phyloP scores from a whole-genome alignment of 192 early-diverging fungal species.

The Coemansia sp. region DNA sequence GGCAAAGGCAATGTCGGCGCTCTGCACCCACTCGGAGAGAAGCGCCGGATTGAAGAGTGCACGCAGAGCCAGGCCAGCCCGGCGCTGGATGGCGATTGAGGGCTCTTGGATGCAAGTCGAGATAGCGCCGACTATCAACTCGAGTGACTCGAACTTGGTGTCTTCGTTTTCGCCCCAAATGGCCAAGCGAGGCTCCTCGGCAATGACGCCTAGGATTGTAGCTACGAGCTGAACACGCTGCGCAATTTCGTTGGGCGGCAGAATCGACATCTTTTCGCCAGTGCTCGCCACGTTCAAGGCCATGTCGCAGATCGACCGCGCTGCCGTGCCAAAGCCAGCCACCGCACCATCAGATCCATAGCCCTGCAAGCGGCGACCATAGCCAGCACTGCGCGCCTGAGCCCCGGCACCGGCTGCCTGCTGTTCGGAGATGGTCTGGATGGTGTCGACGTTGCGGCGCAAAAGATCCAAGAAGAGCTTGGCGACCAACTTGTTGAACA shows the following conservation, averaged over 20 bases:
- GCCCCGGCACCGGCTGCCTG: slow-evolving; percentile 30
- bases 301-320: slow-evolving; percentile 50
- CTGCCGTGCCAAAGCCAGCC: background rate
- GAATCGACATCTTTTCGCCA: slow-evolving; percentile 44
- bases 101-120: slow-evolving; percentile 73
- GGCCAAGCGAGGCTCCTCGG: slow-evolving; percentile 71
- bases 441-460: slow-evolving; percentile 48
- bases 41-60: slow-evolving; percentile 69
- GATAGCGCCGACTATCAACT: slow-evolving; percentile 68
- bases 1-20: slow-evolving; percentile 64
- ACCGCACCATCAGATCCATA: slow-evolving; percentile 6
- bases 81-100: slow-evolving; percentile 65
- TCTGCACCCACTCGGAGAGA: slow-evolving; percentile 78
- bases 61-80: slow-evolving; percentile 70
- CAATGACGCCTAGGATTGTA: slow-evolving; percentile 72
- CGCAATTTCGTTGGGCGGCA: slow-evolving; percentile 52
- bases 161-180: slow-evolving; percentile 68
- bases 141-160: slow-evolving; percentile 70
- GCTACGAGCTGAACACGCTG: slow-evolving; percentile 82
- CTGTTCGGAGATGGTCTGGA: slow-evolving; percentile 53
- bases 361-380: slow-evolving; percentile 35
- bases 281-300: slow-evolving; percentile 45
- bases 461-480: slow-evolving; percentile 42
- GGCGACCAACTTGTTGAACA: slow-evolving; percentile 45
- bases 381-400: slow-evolving; percentile 35